These are phyloP conservation scores for Tripterygium wilfordii DNA, from an alignment of 177 flowering plant genomes.

Conservation along the genomic window DNA sequence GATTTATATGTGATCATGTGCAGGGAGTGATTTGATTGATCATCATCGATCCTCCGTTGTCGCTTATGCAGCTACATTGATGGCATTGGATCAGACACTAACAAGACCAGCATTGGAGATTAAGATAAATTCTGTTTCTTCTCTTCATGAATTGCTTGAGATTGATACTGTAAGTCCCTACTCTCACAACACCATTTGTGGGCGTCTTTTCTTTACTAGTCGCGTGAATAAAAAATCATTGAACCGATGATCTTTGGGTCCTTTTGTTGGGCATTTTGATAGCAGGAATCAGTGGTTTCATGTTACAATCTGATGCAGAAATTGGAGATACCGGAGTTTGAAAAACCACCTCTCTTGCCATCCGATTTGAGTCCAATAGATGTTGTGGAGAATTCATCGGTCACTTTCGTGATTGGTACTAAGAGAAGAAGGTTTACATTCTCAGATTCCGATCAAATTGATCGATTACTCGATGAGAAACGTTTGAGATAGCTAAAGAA, in stretches of 20 bases:
- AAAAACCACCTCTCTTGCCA: constrained; percentile 11
- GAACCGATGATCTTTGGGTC: neutral
- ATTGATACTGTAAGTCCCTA: constrained; percentile 6
- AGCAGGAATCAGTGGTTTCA: constrained; percentile 27
- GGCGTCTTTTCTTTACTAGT: neutral
- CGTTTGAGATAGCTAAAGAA: neutral
- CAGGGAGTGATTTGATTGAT: constrained; percentile 28
- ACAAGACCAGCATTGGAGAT: constrained; percentile 26
- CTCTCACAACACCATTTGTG: neutral
- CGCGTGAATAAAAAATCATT: neutral
- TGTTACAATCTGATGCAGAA: constrained; percentile 24
- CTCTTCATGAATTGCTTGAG: constrained; percentile 10
- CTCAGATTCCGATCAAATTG: constrained; percentile 6
- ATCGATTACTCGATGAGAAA: neutral
- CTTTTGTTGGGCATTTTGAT: no score
- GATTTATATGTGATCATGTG: neutral
- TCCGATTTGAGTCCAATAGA: constrained; percentile 4
- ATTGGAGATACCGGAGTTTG: constrained; percentile 7
- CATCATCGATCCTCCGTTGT: constrained; percentile 32
- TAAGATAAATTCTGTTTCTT: constrained; percentile 21
- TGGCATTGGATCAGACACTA: constrained; percentile 26
- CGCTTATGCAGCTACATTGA: constrained; percentile 41
- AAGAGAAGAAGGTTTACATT: constrained; percentile 23
- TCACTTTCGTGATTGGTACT: constrained; percentile 7
- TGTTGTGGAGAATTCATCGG: constrained; percentile 12